A percentile compares a stretch with the other conserved stretches of the same genome.
Conservation (phyloP, 1,284 basidiomycete genomes). For the Marasmius fiardii region DNA sequence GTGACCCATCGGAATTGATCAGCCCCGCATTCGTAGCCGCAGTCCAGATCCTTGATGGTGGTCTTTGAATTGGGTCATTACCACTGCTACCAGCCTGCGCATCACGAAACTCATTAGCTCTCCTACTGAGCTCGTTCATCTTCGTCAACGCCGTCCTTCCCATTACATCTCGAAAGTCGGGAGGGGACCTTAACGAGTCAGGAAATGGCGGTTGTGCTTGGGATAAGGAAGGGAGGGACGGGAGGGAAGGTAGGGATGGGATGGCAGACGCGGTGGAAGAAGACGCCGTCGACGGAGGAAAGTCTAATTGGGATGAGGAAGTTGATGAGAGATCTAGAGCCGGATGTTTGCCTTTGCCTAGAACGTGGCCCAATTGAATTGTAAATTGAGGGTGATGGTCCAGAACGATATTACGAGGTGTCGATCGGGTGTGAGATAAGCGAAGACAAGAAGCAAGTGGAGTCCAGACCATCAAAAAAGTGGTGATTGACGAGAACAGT, state of each 20-base stretch:
- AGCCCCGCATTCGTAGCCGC: slow-evolving; percentile 16
- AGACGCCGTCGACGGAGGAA: slow-evolving; percentile 1
- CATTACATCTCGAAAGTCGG: slow-evolving; percentile 5
- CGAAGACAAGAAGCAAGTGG: background rate
- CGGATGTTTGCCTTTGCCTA: slow-evolving; percentile 14
- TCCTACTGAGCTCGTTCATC: slow-evolving; percentile 72
- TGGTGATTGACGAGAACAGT: background rate
- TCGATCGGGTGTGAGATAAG: too few relatives aligned
- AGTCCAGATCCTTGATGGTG: slow-evolving; percentile 15
- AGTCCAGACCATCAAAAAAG: background rate
- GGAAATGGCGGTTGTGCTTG: background rate
- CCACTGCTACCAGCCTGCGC: background rate
- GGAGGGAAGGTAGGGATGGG: background rate
- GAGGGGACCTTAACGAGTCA: background rate
- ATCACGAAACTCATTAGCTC: slow-evolving; percentile 34
- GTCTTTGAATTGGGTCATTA: slow-evolving; percentile 3
- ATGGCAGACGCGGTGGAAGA: slow-evolving; percentile 4
- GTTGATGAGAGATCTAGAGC: slow-evolving; percentile 11
- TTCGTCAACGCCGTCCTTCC: slow-evolving; percentile 43
- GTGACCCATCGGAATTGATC: slow-evolving; percentile 15
- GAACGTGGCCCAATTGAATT: background rate
- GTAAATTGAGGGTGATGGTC: background rate
- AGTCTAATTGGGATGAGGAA: too few relatives aligned
- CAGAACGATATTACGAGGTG: background rate
- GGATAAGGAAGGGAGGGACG: background rate